Evolutionary conservation across 2,329 filamentous ascomycete species (phyloP).

Genomic region (Alternaria dauci): DNA sequence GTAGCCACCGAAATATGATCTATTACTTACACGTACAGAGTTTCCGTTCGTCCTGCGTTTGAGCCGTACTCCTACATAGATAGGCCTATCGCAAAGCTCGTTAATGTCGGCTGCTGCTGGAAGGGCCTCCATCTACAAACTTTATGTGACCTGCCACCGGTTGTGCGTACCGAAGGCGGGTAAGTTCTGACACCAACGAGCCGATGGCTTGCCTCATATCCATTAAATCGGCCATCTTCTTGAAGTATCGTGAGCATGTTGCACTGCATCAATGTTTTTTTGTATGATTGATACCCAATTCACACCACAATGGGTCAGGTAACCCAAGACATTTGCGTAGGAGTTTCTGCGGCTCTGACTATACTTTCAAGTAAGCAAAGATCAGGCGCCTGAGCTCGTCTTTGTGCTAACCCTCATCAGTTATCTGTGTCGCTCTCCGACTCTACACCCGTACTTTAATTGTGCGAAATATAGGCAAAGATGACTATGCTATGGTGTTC

Average conservation of each 20-base stretch:
- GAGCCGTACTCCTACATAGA: slow-evolving; percentile 10
- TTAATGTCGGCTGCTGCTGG: neutral
- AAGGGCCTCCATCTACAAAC: slow-evolving; percentile 6
- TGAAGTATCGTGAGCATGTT: neutral
- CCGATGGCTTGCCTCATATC: slow-evolving; percentile 1
- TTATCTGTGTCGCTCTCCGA: slow-evolving; percentile 36
- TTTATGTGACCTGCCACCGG: neutral
- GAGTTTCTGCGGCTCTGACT: slow-evolving; percentile 34
- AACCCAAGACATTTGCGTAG: slow-evolving; percentile 30
- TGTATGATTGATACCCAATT: neutral
- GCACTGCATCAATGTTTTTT: neutral
- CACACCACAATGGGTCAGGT: slow-evolving; percentile 1
- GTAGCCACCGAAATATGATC: slow-evolving; percentile 2
- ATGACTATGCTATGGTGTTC: slow-evolving; percentile 42
- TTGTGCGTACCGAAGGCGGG: neutral
- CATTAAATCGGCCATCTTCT: neutral
- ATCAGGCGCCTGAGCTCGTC: too few relatives aligned
- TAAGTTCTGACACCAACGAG: neutral
- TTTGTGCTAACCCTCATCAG: slow-evolving; percentile 21
- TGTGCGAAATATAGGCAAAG: slow-evolving; percentile 37
- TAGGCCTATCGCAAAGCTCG: slow-evolving; percentile 9
- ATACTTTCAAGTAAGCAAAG: slow-evolving; percentile 28
- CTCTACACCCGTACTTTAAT: slow-evolving; percentile 30
- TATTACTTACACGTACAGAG: neutral
- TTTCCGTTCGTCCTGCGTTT: slow-evolving; percentile 1